Evolutionary conservation across 164 flowering plant genomes (phyloP).

Genomic region (Paratinospora sagittata): DNA sequence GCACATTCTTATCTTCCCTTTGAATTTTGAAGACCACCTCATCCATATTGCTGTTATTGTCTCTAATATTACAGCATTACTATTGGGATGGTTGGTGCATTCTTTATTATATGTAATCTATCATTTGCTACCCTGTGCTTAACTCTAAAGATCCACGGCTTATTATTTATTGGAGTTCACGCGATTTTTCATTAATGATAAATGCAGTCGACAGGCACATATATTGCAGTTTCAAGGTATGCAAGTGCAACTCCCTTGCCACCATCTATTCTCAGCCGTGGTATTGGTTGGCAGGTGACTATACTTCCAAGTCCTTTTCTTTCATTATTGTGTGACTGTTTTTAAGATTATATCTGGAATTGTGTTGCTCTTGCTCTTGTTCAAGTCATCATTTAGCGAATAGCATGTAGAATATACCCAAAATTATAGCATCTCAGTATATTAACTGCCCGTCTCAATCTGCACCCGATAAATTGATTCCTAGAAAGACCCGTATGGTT

Average conservation of each 20-base stretch:
- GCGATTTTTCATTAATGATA: neutral
- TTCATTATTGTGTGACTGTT: neutral
- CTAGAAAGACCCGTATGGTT: too few relatives aligned
- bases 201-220: slow-evolving; percentile 71
- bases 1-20: too few relatives aligned
- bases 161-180: slow-evolving; percentile 1
- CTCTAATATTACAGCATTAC: neutral
- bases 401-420: neutral
- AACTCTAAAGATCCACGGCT: neutral
- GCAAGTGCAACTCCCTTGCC: slow-evolving; percentile 76
- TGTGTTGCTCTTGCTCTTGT: too few relatives aligned
- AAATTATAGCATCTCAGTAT: neutral
- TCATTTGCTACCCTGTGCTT: neutral
- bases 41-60: too few relatives aligned
- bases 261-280: slow-evolving; percentile 77
- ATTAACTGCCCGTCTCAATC: neutral
- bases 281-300: slow-evolving; percentile 84
- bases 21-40: too few relatives aligned
- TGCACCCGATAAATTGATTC: neutral
- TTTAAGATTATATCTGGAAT: too few relatives aligned
- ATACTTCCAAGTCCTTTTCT: neutral
- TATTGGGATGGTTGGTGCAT: neutral
- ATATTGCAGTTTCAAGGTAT: slow-evolving; percentile 60
- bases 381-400: neutral
- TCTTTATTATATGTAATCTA: neutral